phyloP scores from a whole-genome alignment of 306 rosid species.

The Astragalus membranaceus region DNA sequence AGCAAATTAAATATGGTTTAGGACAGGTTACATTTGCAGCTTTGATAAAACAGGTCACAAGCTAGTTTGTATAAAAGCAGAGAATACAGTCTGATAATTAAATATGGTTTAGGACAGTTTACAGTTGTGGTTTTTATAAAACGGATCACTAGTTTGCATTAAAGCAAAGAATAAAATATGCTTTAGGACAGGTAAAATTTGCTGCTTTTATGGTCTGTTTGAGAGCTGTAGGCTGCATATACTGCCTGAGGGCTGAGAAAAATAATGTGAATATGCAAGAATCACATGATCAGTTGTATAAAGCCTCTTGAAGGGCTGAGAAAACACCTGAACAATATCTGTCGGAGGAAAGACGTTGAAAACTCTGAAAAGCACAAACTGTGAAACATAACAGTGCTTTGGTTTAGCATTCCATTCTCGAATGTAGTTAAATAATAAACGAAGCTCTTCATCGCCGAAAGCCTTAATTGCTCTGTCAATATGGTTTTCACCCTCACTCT shows the following conservation, averaged over 20 bases:
- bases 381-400: conserved; percentile 81
- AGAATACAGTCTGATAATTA: neutral
- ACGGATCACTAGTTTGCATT: neutral
- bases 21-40: no score
- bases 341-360: conserved; percentile 73
- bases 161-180: neutral
- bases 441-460: conserved; percentile 57
- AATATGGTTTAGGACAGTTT: neutral
- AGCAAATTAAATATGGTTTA: neutral
- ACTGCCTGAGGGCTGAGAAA: neutral
- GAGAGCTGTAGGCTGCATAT: neutral
- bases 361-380: conserved; percentile 64
- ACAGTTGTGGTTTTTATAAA: no score
- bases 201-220: neutral
- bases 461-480: conserved; percentile 51
- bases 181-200: neutral
- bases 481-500: conserved; percentile 47
- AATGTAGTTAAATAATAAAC: conserved; percentile 51
- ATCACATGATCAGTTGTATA: neutral
- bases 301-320: neutral
- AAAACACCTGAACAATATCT: conserved; percentile 56
- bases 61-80: neutral
- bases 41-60: no score
- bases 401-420: conserved; percentile 96
- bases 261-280: neutral